phyloP scores from a whole-genome alignment of 306 rosid species.

The Macrotyloma uniflorum region DNA sequence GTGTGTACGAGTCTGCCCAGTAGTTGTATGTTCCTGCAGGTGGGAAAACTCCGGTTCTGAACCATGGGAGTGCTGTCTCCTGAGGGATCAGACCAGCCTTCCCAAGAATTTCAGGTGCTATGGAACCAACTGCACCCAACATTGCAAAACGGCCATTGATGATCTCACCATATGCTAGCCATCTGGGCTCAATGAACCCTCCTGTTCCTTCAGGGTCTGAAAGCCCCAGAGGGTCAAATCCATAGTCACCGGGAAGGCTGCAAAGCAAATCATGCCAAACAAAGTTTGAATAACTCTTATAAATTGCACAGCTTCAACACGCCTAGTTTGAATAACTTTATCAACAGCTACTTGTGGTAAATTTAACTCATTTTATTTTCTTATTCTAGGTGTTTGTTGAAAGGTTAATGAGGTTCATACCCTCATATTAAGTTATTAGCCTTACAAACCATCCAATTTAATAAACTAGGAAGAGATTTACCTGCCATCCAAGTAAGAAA shows the following conservation, averaged over 20 bases:
- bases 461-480: slow-evolving; percentile 30
- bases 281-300: too few relatives aligned
- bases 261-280: slow-evolving; percentile 8
- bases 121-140: slow-evolving; percentile 85
- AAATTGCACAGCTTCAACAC: too few relatives aligned
- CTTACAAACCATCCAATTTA: background rate
- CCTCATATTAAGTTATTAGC: background rate
- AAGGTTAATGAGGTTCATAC: too few relatives aligned
- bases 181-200: slow-evolving; percentile 93
- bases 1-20: slow-evolving; percentile 95
- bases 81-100: slow-evolving; percentile 71
- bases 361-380: background rate
- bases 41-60: slow-evolving; percentile 88
- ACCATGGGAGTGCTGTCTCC: slow-evolving; percentile 98
- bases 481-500: slow-evolving; percentile 98
- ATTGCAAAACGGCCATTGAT: slow-evolving; percentile 90
- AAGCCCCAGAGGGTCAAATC: slow-evolving; percentile 92
- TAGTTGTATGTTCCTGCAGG: slow-evolving; percentile 91
- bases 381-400: too few relatives aligned
- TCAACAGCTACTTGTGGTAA: background rate
- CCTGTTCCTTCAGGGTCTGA: slow-evolving; percentile 99
- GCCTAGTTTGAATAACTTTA: too few relatives aligned
- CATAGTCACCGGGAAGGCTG: slow-evolving; percentile 95
- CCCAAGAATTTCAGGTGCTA: slow-evolving; percentile 88
- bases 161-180: slow-evolving; percentile 93